Evolutionary conservation across 371 early-diverging fungal species (phyloP).

Genomic region (Zychaea mexicana): DNA sequence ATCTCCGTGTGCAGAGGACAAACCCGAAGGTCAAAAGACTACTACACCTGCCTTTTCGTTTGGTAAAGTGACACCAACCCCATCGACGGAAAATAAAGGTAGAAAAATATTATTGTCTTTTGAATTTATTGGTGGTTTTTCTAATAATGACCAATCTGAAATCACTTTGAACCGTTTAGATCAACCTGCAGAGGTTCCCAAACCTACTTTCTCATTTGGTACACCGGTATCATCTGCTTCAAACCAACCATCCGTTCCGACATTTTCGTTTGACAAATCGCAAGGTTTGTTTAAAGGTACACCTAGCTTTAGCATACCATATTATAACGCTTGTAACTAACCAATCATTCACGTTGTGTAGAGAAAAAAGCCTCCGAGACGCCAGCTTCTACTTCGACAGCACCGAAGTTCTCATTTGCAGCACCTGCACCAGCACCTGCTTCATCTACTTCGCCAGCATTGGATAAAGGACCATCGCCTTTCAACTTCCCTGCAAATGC

Average conservation of each 20-base stretch:
- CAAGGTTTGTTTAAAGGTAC: too few species aligned
- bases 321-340: too few species aligned
- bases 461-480: neutral
- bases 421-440: neutral
- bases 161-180: neutral
- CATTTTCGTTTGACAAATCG: neutral
- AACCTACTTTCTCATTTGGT: conserved; percentile 2
- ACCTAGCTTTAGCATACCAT: neutral
- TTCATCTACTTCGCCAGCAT: neutral
- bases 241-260: neutral
- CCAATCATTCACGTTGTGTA: too few species aligned
- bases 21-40: neutral
- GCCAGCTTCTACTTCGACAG: neutral
- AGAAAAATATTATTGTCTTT: neutral
- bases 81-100: neutral
- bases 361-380: neutral
- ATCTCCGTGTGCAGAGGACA: neutral
- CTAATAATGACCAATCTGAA: too few species aligned
- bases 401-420: neutral
- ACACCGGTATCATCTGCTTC: neutral
- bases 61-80: neutral
- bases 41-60: neutral
- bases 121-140: too few species aligned
- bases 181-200: neutral
- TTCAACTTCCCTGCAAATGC: neutral